Percentiles rank a stretch among this genome's conserved stretches.
Conservation (phyloP, 768 basidiomycete genomes). For the Rhodosporidiobolus odoratus region DNA sequence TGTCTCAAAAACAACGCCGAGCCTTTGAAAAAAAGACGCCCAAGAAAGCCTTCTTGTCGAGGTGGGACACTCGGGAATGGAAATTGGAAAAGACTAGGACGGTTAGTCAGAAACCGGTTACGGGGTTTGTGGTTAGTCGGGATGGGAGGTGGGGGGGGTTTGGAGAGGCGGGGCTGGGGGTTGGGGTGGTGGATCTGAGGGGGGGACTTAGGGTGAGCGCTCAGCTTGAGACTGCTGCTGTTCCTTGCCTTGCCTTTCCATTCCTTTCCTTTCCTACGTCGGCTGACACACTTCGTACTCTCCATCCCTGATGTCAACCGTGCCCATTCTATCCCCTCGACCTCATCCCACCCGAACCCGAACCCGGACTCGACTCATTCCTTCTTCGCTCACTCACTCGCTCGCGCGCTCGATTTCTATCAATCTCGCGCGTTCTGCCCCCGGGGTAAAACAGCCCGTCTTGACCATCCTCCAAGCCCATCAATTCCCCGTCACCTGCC, state of each 20-base stretch:
- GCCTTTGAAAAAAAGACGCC: constrained; percentile 47
- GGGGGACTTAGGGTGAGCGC: constrained; percentile 67
- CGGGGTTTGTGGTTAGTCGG: constrained; percentile 78
- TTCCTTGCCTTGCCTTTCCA: neutral
- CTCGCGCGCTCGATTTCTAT: neutral
- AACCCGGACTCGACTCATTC: too few species aligned
- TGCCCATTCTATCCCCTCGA: too few species aligned
- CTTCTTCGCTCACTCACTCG: neutral
- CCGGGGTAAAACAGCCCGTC: too few species aligned
- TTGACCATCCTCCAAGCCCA: constrained; percentile 86
- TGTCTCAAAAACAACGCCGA: constrained; percentile 51
- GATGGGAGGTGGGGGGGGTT: constrained; percentile 78
- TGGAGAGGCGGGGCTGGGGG: constrained; percentile 77
- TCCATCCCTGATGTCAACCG: too few species aligned
- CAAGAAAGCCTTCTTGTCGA: constrained; percentile 37
- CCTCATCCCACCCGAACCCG: too few species aligned
- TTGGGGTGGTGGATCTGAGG: constrained; percentile 74
- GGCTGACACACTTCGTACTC: too few species aligned
- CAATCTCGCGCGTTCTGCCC: too few species aligned
- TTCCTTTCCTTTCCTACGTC: neutral
- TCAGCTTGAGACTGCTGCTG: constrained; percentile 1
- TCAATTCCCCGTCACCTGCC: constrained; percentile 83
- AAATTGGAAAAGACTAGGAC: constrained; percentile 62
- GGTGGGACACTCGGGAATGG: constrained; percentile 69
- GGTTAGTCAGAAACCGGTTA: constrained; percentile 71